Base-by-base conservation (phyloP, 2,329 filamentous ascomycete species). In the Dactylellina sp. region DNA sequence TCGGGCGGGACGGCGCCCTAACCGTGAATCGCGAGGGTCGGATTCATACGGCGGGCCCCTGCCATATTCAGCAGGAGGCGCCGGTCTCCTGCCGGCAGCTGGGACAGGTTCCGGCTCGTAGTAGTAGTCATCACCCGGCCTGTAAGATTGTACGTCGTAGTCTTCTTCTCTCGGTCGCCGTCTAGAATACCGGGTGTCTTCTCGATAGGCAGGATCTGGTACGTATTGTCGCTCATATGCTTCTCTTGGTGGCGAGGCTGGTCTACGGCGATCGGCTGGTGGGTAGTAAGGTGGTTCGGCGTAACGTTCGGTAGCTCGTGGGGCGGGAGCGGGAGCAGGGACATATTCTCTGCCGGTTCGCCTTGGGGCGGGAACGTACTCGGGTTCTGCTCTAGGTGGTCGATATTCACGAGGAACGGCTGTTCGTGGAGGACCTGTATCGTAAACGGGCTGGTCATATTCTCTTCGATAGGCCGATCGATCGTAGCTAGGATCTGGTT, bases 321-420 rank as follows among this genome's bases (percentile, higher is more conserved):
- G 16, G 24, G 37, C 65, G 22, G 53, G 60, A 12, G 53, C 18
- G 16, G 40, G 53, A 53, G 66, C 57, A 16, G 50, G 39, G 11
- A 50, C 22, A n/a, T 40, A 49, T 25, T 72, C 68, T 60, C 68
- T 39, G 22, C 25, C 32, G 2, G 35, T 7, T 16, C 50, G 52
- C 53, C 60, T 25, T 35, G 47, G 44, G 28, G 5, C 28, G 4
- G 28, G 28, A 57, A 28, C n/a, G 25, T 72, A 72, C 7, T 65
- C 61, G 7, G 46, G 46, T 32, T 60, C 68, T 14, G 53, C 20
- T 50, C 60, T 53, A 25, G 46, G 39, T 44, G 68, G 50, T 7
- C 56, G 25, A 32, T 72, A 65, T n/a, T 61, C 68, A 49, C 68
- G 68, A 56, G 68, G 60, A 49, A 49, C 61, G 32, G 53, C 47